phyloP scores from a whole-genome alignment of 768 basidiomycete species.

The Collybia mongolica region DNA sequence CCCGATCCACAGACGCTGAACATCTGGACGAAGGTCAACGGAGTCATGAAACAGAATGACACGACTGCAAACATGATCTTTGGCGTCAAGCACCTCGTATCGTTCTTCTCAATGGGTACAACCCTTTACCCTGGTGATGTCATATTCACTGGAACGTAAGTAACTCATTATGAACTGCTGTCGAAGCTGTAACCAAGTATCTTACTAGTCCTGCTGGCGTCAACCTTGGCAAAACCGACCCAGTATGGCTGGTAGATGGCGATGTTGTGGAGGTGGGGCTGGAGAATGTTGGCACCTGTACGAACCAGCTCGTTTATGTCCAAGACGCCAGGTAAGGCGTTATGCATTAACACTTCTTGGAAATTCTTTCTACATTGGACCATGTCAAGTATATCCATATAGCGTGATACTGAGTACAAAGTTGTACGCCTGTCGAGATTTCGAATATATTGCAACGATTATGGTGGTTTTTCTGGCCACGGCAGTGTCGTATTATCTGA shows the following conservation, averaged over 20 bases:
- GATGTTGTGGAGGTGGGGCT: constrained; percentile 25
- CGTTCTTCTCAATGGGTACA: constrained; percentile 44
- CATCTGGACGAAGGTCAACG: constrained; percentile 41
- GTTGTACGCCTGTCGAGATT: too few relatives aligned
- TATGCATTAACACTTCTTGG: too few relatives aligned
- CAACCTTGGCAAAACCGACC: constrained; percentile 20
- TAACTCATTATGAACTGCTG: background rate
- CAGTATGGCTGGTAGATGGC: constrained; percentile 21
- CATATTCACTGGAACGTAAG: constrained; percentile 43
- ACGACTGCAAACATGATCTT: constrained; percentile 43
- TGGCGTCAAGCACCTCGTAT: constrained; percentile 35
- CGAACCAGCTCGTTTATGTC: constrained; percentile 12
- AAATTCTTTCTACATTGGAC: too few relatives aligned
- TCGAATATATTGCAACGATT: too few relatives aligned
- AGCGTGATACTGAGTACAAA: too few relatives aligned
- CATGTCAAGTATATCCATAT: too few relatives aligned
- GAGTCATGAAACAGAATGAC: constrained; percentile 34
- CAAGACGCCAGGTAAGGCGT: too few relatives aligned
- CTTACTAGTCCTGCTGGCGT: constrained; percentile 14
- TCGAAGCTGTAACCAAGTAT: background rate
- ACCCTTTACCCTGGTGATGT: constrained; percentile 40
- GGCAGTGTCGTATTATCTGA: too few relatives aligned
- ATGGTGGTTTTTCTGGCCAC: too few relatives aligned
- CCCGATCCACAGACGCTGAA: constrained; percentile 37
- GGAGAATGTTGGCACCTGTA: constrained; percentile 24